A percentile compares a stretch with the other conserved stretches of the same genome.
Conservation (phyloP, 345 rosid species). For the Boechera retrofracta region DNA sequence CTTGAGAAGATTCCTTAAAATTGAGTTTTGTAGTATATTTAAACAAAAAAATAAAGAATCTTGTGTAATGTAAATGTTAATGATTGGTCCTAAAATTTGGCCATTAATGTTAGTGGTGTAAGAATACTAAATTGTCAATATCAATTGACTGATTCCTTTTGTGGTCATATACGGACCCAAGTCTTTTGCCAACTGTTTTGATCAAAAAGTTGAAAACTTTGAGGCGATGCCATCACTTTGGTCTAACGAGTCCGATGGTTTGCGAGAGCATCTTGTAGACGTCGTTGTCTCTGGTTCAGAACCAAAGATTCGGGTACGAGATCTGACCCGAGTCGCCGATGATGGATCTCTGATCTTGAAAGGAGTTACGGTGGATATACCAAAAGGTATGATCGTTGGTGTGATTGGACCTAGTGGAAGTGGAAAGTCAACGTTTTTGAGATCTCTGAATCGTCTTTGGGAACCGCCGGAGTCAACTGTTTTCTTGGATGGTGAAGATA, state of each 20-base stretch:
- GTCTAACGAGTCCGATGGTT: slow-evolving; percentile 43
- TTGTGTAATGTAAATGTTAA: too few species aligned
- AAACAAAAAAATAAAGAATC: neutral
- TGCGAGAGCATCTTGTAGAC: slow-evolving; percentile 54
- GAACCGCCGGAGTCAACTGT: slow-evolving; percentile 75
- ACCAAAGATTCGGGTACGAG: slow-evolving; percentile 56
- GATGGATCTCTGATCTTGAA: slow-evolving; percentile 58
- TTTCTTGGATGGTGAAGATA: slow-evolving; percentile 73
- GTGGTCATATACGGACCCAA: neutral
- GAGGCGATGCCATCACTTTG: slow-evolving; percentile 17
- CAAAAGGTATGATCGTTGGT: slow-evolving; percentile 69
- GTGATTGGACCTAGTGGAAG: slow-evolving; percentile 97
- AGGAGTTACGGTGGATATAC: slow-evolving; percentile 62
- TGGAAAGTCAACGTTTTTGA: slow-evolving; percentile 82
- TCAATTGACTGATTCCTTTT: neutral
- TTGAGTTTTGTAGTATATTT: neutral
- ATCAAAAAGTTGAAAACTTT: neutral
- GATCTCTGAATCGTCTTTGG: slow-evolving; percentile 89
- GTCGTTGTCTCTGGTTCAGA: slow-evolving; percentile 8
- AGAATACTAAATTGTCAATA: neutral
- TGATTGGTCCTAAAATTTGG: neutral
- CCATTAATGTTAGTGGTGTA: neutral
- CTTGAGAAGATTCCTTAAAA: slow-evolving; percentile 10
- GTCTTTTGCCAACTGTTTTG: neutral
- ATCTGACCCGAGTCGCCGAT: slow-evolving; percentile 56